phyloP scores from a whole-genome alignment of 1,284 basidiomycete genomes.

The Singerocomus inundabilis region DNA sequence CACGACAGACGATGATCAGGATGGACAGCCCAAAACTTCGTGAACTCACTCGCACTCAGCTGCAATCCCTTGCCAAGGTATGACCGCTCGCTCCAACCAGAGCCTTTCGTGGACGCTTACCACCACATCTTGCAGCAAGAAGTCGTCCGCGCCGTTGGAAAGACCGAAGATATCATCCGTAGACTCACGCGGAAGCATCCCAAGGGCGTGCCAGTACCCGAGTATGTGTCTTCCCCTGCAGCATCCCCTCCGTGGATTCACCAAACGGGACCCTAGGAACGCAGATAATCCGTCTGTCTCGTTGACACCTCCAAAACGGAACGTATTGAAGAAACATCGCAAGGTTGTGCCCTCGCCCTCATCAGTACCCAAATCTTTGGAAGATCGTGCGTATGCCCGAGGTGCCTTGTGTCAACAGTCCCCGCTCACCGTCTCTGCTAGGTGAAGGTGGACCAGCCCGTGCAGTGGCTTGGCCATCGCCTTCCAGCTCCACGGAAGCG shows the following conservation, averaged over 20 bases:
- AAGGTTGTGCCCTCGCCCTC: neutral
- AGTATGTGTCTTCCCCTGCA: conserved; percentile 8
- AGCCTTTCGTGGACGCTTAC: neutral
- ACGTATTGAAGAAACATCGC: neutral
- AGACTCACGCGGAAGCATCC: conserved; percentile 27
- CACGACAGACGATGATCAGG: conserved; percentile 1
- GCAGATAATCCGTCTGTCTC: conserved; percentile 1
- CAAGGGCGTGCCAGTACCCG: conserved; percentile 21
- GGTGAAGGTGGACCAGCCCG: conserved; percentile 8
- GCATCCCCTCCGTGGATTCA: neutral
- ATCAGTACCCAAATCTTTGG: neutral
- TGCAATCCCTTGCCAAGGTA: conserved; percentile 33
- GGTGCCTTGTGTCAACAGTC: conserved; percentile 6
- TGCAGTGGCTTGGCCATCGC: neutral
- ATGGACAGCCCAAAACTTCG: conserved; percentile 22
- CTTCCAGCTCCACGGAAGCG: conserved; percentile 15
- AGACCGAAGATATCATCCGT: conserved; percentile 29
- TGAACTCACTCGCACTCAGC: conserved; percentile 19
- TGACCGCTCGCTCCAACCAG: neutral
- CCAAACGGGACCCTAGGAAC: conserved; percentile 6
- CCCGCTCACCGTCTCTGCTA: conserved; percentile 1
- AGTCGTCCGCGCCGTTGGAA: conserved; percentile 23
- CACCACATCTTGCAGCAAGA: conserved; percentile 17
- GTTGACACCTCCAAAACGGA: neutral
- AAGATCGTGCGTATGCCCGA: neutral